Evolutionary conservation across 1,284 basidiomycete species (phyloP), one percentile per base, ranked within the genome.

Genomic region (Apiotrichum mycotoxinovorans): DNA sequence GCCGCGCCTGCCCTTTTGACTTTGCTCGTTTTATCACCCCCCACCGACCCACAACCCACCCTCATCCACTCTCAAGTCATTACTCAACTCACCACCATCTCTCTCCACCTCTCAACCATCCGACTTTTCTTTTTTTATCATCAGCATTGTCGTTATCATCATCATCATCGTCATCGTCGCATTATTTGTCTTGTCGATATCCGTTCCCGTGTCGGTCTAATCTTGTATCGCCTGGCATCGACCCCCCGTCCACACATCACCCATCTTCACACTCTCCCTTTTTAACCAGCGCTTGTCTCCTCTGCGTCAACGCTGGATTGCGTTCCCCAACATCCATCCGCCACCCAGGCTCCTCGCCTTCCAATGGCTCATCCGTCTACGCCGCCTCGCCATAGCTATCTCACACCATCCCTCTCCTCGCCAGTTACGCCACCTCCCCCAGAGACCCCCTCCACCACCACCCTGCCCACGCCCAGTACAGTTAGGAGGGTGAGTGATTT

Each of bases 361-460:
- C 51, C 44, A 25, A 60, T 60, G 56, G 58, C 51, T 26, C 52
- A 57, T 15, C 58, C 61, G 17, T 51, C 63, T 20, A 67, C 67
- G 1, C 67, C 67, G 10, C 51, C 57, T 14, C 52, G 52, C 26
- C 38, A 51, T n/a, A 48, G 33, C 25, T 52, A 52, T n/a, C 61
- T 46, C 20, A 62, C 61, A 2, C 54, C 61, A 5, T 55, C 60
- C 14, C 59, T 68, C 33, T 66, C 66, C 15, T 61, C 61, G 8
- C 67, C 69, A 14, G 58, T 60, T 23, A 67, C 69, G 12, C 66
- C 66, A 1, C 56, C 51, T 0, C 64, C 60, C 11, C 61, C 57
- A 14, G 60, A 66, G 41, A 66, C 66, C 1, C 65, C 66, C 0
- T 58, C 63, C 54, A 51, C 59, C 54, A 51, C 59, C 0, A 54